A percentile compares a stretch with the other conserved stretches of the same genome.
phyloP scores from a whole-genome alignment of 441 rosid species.

The Metrosideros polymorpha region DNA sequence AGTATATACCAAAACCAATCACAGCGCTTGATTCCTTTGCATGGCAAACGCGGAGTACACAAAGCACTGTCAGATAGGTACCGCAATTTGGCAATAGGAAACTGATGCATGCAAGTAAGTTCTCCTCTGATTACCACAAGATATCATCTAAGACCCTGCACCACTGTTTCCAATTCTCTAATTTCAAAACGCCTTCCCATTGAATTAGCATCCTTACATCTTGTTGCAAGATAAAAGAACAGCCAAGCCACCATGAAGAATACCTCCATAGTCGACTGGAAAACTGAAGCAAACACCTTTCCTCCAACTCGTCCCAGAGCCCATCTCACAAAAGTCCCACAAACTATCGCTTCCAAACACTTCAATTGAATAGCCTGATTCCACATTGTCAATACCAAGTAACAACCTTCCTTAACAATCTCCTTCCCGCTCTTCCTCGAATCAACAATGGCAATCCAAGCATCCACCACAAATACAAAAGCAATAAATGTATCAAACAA shows the following conservation, averaged over 20 bases:
- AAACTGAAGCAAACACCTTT: conserved; percentile 36
- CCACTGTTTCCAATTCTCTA: conserved; percentile 72
- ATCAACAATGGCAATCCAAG: conserved; percentile 79
- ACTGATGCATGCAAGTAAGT: conserved; percentile 17
- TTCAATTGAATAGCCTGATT: conserved; percentile 70
- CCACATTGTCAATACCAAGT: conserved; percentile 58
- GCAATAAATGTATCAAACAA: conserved; percentile 56
- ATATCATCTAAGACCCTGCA: conserved; percentile 63
- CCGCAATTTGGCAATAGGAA: conserved; percentile 13
- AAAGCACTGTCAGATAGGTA: conserved; percentile 18
- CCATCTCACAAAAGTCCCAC: conserved; percentile 71
- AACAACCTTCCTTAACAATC: conserved; percentile 79
- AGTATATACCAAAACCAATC: conserved; percentile 21
- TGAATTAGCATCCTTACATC: conserved; percentile 55
- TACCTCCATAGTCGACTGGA: conserved; percentile 73
- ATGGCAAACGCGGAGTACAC: conserved; percentile 23
- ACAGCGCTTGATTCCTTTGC: conserved; percentile 17
- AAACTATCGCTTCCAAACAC: conserved; percentile 69
- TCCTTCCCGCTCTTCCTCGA: conserved; percentile 78
- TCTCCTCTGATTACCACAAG: not conserved
- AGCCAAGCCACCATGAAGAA: conserved; percentile 91
- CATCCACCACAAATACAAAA: conserved; percentile 65
- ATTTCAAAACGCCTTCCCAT: conserved; percentile 70
- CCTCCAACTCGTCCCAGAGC: conserved; percentile 38
- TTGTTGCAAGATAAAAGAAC: conserved; percentile 65